Conservation (phyloP, 176 grass and related monocot species). For the Tillandsia fasciculata region DNA sequence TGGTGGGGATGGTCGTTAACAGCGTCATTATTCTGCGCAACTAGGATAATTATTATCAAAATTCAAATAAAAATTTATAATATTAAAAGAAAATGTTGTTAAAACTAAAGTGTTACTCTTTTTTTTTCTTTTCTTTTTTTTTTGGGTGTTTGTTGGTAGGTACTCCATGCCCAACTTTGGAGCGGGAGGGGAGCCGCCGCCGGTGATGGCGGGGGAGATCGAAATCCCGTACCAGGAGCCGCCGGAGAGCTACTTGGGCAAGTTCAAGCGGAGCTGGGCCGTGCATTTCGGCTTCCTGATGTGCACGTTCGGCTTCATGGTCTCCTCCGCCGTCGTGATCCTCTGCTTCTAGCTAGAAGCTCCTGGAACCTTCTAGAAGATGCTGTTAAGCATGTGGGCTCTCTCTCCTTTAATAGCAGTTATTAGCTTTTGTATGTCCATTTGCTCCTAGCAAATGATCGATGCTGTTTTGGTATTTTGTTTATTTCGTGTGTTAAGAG, state of each 20-base stretch:
- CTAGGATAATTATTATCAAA: no score
- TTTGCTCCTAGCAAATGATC: background rate
- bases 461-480: background rate
- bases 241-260: constrained; percentile 68
- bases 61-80: no score
- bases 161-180: background rate
- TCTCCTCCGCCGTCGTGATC: constrained; percentile 49
- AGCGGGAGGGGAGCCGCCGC: constrained; percentile 12
- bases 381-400: background rate
- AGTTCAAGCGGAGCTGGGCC: constrained; percentile 88
- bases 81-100: no score
- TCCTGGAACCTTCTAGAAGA: background rate
- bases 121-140: no score
- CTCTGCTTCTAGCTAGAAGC: constrained; percentile 78
- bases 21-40: no score
- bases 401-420: background rate
- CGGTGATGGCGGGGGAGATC: constrained; percentile 43
- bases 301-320: constrained; percentile 77
- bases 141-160: no score
- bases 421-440: background rate
- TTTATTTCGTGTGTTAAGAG: no score
- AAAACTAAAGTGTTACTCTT: no score
- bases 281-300: constrained; percentile 76
- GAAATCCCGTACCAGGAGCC: constrained; percentile 94
- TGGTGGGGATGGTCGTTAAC: no score